phyloP scores from a whole-genome alignment of 257 asterid species.

The Plantago elongata region DNA sequence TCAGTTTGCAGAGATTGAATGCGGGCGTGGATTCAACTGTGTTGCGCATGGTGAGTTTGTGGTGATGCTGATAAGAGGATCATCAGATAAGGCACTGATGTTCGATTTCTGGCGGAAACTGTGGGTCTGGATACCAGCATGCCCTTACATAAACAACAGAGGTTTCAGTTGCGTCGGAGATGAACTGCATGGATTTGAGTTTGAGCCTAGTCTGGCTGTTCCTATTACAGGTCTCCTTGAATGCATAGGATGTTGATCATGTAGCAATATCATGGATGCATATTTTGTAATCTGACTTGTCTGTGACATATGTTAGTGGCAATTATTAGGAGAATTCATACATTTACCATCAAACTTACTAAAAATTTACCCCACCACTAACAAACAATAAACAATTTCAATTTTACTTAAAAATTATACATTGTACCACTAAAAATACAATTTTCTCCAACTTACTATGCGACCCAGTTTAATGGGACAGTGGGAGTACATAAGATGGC shows the following conservation, averaged over 20 bases:
- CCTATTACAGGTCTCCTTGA: constrained; percentile 79
- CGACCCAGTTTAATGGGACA: no score
- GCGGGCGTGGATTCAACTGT: constrained; percentile 61
- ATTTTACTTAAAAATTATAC: no score
- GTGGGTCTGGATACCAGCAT: constrained; percentile 85
- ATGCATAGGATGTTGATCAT: constrained; percentile 3
- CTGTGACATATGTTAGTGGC: no score
- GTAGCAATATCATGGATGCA: neutral
- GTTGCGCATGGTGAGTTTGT: constrained; percentile 72
- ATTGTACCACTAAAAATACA: no score
- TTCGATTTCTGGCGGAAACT: constrained; percentile 55
- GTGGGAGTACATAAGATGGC: no score
- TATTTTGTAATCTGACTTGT: no score
- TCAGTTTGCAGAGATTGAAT: constrained; percentile 65
- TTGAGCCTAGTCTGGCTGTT: constrained; percentile 59
- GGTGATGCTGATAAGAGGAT: constrained; percentile 41
- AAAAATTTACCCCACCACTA: no score
- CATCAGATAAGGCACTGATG: constrained; percentile 48
- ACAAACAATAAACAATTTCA: no score
- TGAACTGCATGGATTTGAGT: constrained; percentile 78
- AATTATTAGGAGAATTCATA: no score
- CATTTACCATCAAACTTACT: no score
- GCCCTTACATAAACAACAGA: constrained; percentile 36
- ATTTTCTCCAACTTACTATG: no score
- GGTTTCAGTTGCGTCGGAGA: constrained; percentile 22